Evolutionary conservation across 202 grass and related monocot genomes (phyloP), one percentile per base, ranked within the genome.

Genomic region (Brachypodium distachyon): DNA sequence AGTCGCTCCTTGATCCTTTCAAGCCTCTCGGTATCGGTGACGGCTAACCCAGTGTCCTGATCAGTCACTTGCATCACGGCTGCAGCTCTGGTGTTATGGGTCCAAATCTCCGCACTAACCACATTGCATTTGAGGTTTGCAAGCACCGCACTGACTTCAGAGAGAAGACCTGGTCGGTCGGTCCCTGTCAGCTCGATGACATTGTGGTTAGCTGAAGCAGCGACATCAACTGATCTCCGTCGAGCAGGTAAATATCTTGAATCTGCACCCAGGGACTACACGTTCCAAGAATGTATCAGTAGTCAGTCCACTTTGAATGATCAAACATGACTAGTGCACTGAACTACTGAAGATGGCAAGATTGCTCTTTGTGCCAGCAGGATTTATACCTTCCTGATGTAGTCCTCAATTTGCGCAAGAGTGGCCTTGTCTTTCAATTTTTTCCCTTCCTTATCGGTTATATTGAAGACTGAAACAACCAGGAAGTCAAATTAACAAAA

Each of bases 51-150:
- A 0, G 89, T 85, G 54, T 80, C 77, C 75, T 96, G 64, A 21
- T 96, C 89, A 0, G 74, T 96, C 6, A 96, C 89, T 25, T 61
- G 77, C 81, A 96, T 96, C 60, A 96, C 83, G 0, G 92, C 92
- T 3, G 92, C 92, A 12, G 89, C 92, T 74, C 86, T 84, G 27
- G 78, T 76, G 43, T 96, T 96, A 70, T 96, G 92, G 33, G 92
- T 96, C 92, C 92, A 96, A 23, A 96, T 89, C 75, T 96, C 89
- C 5, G 92, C 92, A 40, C 77, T 96, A 31, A 96, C 92, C 68
- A 96, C 89, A 16, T 96, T 96, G 81, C 89, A 96, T 25, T 78
- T 87, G 47, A 96, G 89, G 84, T 75, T 83, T 13, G 81, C 40
- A 29, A 96, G 87, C 34, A 96, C 86, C 0, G 89, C 89, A 1